Percentiles rank a stretch among this genome's conserved stretches.
These are phyloP conservation scores for Hyphochytrium catenoides DNA, from an alignment of 352 stramenopile species.

Conservation along the genomic window DNA sequence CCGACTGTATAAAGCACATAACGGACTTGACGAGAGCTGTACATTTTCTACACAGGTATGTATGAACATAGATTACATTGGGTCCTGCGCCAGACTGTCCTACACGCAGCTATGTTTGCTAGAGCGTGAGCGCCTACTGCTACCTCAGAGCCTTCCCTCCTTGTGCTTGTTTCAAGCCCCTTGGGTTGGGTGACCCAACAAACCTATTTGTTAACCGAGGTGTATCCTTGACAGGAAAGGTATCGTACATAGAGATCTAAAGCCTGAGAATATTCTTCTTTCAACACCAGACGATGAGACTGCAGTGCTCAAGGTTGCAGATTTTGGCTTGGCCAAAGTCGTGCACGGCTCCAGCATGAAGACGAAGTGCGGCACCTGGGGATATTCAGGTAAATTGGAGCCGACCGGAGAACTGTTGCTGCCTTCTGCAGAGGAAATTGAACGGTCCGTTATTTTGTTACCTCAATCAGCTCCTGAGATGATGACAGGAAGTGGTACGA, in stretches of 20 bases:
- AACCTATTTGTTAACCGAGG: not conserved
- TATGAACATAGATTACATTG: constrained; percentile 2
- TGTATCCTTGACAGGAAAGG: constrained; percentile 16
- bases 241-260: constrained; percentile 52
- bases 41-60: constrained; percentile 36
- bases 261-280: constrained; percentile 53
- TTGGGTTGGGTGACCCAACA: too few species aligned
- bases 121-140: too few species aligned
- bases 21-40: constrained; percentile 32
- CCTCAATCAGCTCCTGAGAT: constrained; percentile 28
- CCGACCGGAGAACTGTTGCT: too few species aligned
- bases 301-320: constrained; percentile 18
- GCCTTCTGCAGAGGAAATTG: too few species aligned
- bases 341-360: constrained; percentile 34
- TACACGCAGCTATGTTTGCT: too few species aligned
- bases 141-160: too few species aligned
- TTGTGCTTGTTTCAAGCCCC: too few species aligned
- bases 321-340: constrained; percentile 60
- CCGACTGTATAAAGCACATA: constrained; percentile 41
- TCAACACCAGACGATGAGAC: constrained; percentile 11
- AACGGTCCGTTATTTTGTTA: too few species aligned
- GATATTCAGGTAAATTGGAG: constrained; percentile 22
- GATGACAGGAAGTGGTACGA: constrained; percentile 34
- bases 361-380: constrained; percentile 53
- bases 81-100: too few species aligned